Evolutionary conservation across 2,329 filamentous ascomycete species (phyloP), one percentile per base, ranked within the genome.

Genomic region (Pleomassaria siparia): DNA sequence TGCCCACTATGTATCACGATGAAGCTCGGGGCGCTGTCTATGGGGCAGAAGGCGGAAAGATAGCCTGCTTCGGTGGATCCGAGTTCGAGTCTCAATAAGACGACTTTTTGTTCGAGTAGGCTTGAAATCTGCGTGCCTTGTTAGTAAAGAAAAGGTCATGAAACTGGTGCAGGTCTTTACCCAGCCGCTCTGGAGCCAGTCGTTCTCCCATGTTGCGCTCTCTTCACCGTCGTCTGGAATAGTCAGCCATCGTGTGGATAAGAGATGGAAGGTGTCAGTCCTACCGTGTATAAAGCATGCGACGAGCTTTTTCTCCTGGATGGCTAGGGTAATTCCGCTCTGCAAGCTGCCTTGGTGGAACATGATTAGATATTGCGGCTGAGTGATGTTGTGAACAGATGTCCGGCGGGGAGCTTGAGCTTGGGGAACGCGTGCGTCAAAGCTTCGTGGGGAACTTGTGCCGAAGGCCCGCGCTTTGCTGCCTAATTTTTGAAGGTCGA

Each of bases 331-430:
- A 59, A 96, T 95, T 49, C 89, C 91, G 61, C 87, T 86, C 61
- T 95, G 88, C 16, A 96, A 73, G 51, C 83, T 84, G 15, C 91
- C 91, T 50, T 85, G 64, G 68, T 91, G 91, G 72, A 96, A 96
- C 86, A 95, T 91, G 33, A 40, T 51, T 44, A 57, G 29, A n/a
- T 30, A 30, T 30, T 5, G 26, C 15, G 26, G 10, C 9, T 43
- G 40, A 20, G 11, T 30, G 35, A 8, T 13, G 35, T 32, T 43
- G 40, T 40, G 35, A 30, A 30, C 33, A 45, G 22, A 12, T 15
- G 30, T 6, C 36, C 11, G 35, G 40, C 46, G 43, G 20, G 16
- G 40, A 20, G 47, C 26, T 46, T 32, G 33, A 47, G 29, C 39
- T 48, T 32, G 16, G 24, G 43, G 26, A 43, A 26, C 15, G 20